Conservation (phyloP, 2,329 filamentous ascomycete species). For the Amphichorda felina region DNA sequence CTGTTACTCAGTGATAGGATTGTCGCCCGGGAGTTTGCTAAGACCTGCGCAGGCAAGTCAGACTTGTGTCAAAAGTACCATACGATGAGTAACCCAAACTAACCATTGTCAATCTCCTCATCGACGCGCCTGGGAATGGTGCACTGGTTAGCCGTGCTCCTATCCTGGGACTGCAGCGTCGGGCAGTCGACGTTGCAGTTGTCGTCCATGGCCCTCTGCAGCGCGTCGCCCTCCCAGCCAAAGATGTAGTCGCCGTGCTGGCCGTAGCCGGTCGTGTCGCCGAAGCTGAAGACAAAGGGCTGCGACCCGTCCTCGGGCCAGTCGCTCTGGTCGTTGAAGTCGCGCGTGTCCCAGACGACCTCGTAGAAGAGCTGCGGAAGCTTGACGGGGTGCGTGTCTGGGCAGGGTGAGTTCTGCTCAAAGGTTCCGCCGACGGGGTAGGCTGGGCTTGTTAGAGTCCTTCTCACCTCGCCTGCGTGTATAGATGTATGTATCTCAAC, state of each 20-base stretch:
- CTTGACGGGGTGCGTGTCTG: conserved; percentile 36
- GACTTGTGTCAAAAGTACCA: no score
- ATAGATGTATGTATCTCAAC: conserved; percentile 8
- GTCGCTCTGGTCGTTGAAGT: conserved; percentile 35
- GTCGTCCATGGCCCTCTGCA: conserved; percentile 56
- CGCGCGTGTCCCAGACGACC: conserved; percentile 67
- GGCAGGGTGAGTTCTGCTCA: conserved; percentile 20
- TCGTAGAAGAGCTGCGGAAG: conserved; percentile 73
- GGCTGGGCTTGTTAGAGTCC: conserved; percentile 11
- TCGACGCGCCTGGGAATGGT: conserved; percentile 11
- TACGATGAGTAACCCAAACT: no score
- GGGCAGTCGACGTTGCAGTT: conserved; percentile 9
- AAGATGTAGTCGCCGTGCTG: conserved; percentile 74
- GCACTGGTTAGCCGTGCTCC: conserved; percentile 19
- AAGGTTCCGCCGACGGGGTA: conserved; percentile 12
- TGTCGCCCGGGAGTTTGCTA: no score
- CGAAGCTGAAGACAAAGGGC: conserved; percentile 19
- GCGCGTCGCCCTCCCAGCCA: conserved; percentile 60
- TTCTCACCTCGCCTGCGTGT: no score
- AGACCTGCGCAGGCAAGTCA: no score
- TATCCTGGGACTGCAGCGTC: conserved; percentile 16
- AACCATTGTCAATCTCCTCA: conserved; percentile 7
- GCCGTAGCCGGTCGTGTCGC: conserved; percentile 43
- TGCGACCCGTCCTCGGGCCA: conserved; percentile 19
- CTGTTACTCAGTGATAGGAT: no score